Percentiles rank a stretch among this genome's conserved stretches.
Conservation (phyloP, 2,329 filamentous ascomycete genomes). For the Fusarium nanum region DNA sequence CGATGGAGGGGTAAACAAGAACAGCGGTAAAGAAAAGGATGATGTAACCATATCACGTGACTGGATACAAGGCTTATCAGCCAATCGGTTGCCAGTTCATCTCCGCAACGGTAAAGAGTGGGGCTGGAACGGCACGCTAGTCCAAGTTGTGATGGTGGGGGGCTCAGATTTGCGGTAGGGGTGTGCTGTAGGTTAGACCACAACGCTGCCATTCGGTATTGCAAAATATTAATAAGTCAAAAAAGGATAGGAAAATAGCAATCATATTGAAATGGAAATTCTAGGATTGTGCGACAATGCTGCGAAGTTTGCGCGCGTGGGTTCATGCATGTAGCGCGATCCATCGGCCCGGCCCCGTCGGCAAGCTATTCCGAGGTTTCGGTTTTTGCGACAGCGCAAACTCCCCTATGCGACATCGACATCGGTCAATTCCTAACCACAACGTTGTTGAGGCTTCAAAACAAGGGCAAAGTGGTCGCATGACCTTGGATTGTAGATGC, state of each 20-base stretch:
- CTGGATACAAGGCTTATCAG: rapidly evolving
- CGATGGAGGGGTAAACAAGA: conserved; percentile 37
- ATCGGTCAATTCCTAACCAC: not conserved
- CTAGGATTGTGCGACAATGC: not conserved
- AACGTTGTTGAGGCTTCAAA: not conserved
- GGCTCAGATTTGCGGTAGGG: conserved; percentile 35
- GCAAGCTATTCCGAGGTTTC: not conserved
- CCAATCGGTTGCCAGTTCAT: conserved; percentile 38
- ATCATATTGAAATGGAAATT: not conserved
- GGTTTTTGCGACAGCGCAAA: conserved; percentile 27
- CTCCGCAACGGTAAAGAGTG: conserved; percentile 37
- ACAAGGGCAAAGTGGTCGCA: conserved; percentile 20
- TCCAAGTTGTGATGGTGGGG: conserved; percentile 22
- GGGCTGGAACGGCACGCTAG: conserved; percentile 43
- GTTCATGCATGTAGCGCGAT: not conserved
- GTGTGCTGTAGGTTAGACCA: conserved; percentile 26
- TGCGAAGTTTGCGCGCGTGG: not conserved
- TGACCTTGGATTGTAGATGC: not conserved
- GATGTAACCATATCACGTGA: conserved; percentile 41
- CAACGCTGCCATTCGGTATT: not conserved
- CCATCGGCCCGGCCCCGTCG: not conserved
- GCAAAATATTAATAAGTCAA: not conserved
- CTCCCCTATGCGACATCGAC: conserved; percentile 7
- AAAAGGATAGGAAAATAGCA: not conserved
- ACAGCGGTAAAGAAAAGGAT: conserved; percentile 27